phyloP scores from a whole-genome alignment of 208 protist species.

The Acanthamoeba culbertsoni region DNA sequence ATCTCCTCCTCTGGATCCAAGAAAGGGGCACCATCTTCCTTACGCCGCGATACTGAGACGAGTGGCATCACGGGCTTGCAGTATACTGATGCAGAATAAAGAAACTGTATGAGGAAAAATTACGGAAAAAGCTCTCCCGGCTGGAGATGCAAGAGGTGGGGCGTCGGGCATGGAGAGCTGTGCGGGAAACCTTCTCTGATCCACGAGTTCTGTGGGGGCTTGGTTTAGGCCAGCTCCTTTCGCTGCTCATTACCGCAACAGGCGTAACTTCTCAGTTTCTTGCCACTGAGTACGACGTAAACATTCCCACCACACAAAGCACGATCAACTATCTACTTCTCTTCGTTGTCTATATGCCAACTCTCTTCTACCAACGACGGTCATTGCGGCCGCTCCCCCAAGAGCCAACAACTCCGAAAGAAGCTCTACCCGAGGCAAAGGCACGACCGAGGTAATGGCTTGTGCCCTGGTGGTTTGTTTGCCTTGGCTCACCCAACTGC shows the following conservation, averaged over 20 bases:
- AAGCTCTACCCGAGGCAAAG: too few relatives aligned
- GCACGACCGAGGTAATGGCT: too few relatives aligned
- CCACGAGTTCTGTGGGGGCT: conserved; percentile 30
- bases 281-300: conserved; percentile 84
- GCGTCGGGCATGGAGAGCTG: background rate
- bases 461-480: too few relatives aligned
- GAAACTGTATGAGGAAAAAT: background rate
- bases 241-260: conserved; percentile 88
- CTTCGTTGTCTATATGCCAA: conserved; percentile 49
- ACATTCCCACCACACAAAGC: conserved; percentile 87
- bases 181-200: background rate
- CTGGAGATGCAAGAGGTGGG: background rate
- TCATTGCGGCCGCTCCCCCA: background rate
- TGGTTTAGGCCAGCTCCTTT: conserved; percentile 84
- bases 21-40: background rate
- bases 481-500: background rate
- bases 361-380: conserved; percentile 5
- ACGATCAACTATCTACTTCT: conserved; percentile 70
- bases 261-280: conserved; percentile 88
- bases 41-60: background rate
- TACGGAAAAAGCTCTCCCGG: background rate
- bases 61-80: background rate
- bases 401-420: too few relatives aligned
- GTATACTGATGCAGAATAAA: background rate
- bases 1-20: background rate